Percentiles rank a stretch among this genome's conserved stretches.
phyloP scores from a whole-genome alignment of 257 asterid genomes.

The Osmanthus fragrans region DNA sequence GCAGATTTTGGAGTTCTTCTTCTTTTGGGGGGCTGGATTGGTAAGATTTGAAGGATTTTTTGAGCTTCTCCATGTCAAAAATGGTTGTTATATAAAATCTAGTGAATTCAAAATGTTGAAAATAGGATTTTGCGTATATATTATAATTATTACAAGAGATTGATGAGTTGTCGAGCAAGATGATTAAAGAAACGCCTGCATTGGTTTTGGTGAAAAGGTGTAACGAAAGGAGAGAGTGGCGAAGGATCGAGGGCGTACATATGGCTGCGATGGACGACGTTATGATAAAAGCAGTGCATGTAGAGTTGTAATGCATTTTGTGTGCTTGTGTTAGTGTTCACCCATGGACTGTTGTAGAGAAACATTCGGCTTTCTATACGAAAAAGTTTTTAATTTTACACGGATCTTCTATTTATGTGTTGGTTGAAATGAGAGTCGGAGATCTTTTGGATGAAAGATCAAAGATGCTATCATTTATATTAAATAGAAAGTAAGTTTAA shows the following conservation, averaged over 20 bases:
- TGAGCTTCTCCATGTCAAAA: conserved; percentile 32
- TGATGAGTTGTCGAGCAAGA: conserved; percentile 17
- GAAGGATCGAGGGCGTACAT: conserved; percentile 1
- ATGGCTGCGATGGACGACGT: not conserved
- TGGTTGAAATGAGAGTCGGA: no score
- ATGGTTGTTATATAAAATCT: not conserved
- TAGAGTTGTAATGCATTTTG: not conserved
- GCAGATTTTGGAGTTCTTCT: conserved; percentile 31
- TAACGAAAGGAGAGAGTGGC: not conserved
- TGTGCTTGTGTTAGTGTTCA: not conserved
- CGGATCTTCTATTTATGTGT: no score
- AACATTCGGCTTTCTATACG: no score
- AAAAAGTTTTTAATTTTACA: no score
- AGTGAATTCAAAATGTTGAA: not conserved
- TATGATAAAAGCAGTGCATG: not conserved
- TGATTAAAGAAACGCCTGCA: not conserved
- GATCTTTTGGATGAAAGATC: no score
- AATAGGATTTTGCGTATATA: not conserved
- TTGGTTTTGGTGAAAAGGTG: not conserved
- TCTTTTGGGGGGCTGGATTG: conserved; percentile 14
- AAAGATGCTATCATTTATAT: no score
- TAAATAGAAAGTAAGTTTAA: no score
- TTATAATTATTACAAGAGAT: not conserved
- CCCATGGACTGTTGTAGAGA: no score
- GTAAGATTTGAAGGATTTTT: conserved; percentile 33